These are phyloP conservation scores for Tillandsia leiboldiana DNA, from an alignment of 176 grass and related monocot genomes.

Conservation along the genomic window DNA sequence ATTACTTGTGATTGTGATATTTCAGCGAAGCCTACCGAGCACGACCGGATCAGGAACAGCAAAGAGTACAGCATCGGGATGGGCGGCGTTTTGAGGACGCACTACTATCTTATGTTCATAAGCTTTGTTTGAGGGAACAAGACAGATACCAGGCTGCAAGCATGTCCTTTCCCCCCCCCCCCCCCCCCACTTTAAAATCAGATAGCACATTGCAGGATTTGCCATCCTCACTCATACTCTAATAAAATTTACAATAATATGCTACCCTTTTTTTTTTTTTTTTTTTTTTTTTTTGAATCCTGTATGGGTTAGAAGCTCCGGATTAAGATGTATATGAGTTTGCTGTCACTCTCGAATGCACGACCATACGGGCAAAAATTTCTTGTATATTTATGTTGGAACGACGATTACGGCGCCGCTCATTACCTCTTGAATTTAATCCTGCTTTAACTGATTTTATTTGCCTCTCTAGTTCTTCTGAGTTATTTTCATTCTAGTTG, in stretches of 20 bases:
- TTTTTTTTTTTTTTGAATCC: slow-evolving; percentile 17
- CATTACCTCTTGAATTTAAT: neutral
- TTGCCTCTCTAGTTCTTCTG: no score
- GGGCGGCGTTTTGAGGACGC: slow-evolving; percentile 79
- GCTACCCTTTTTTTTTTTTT: slow-evolving; percentile 8
- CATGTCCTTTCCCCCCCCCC: slow-evolving; percentile 1
- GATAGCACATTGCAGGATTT: slow-evolving; percentile 17
- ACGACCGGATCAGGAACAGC: slow-evolving; percentile 31
- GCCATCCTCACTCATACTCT: slow-evolving; percentile 22
- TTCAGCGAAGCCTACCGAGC: slow-evolving; percentile 68
- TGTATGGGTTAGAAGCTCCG: slow-evolving; percentile 25
- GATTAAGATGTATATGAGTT: slow-evolving; percentile 25
- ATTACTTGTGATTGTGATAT: slow-evolving; percentile 16
- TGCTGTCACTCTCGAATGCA: slow-evolving; percentile 19
- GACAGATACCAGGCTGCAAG: slow-evolving; percentile 6
- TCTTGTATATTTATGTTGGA: slow-evolving; percentile 13
- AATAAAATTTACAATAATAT: slow-evolving; percentile 26
- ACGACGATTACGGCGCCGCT: neutral
- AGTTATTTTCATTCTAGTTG: no score
- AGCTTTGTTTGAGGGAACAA: slow-evolving; percentile 22
- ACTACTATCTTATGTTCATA: slow-evolving; percentile 6
- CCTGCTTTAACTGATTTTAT: no score
- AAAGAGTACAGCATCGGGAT: slow-evolving; percentile 80
- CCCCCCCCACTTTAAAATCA: neutral
- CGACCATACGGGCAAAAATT: neutral